These are phyloP conservation scores for Fonsecaea nubica DNA, from an alignment of 2,329 filamentous ascomycete genomes.

Conservation along the genomic window DNA sequence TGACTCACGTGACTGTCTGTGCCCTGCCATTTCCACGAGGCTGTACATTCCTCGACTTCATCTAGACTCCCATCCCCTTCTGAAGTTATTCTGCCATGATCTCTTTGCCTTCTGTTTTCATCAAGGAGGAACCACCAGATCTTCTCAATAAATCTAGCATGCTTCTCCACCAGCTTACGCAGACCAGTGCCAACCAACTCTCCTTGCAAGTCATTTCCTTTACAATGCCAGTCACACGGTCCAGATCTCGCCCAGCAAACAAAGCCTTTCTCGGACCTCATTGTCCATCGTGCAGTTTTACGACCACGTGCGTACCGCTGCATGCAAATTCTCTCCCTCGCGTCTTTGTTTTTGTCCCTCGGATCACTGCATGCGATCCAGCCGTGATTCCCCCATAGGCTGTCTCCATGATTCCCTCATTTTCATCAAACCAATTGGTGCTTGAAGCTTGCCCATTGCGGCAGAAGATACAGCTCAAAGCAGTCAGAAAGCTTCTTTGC, in stretches of 20 bases:
- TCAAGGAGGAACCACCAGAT: neutral
- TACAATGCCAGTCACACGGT: neutral
- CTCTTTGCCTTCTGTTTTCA: slow-evolving; percentile 5
- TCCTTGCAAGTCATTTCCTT: neutral
- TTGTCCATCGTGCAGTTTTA: slow-evolving; percentile 19
- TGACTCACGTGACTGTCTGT: neutral
- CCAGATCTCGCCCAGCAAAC: slow-evolving; percentile 20
- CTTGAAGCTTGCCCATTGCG: slow-evolving; percentile 22
- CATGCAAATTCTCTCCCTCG: slow-evolving; percentile 5
- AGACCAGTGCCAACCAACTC: neutral
- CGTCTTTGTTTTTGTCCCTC: slow-evolving; percentile 23
- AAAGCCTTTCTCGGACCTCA: slow-evolving; percentile 18
- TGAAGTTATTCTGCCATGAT: neutral
- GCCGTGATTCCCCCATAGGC: slow-evolving; percentile 10
- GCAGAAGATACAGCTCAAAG: slow-evolving; percentile 21
- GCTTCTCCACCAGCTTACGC: neutral
- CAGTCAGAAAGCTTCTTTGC: slow-evolving; percentile 27
- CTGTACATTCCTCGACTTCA: slow-evolving; percentile 1
- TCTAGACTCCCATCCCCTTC: neutral
- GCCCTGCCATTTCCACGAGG: neutral
- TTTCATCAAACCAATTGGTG: neutral
- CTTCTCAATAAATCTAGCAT: neutral
- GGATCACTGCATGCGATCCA: slow-evolving; percentile 18
- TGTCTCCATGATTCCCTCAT: neutral
- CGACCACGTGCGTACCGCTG: slow-evolving; percentile 24